Evolutionary conservation across 768 basidiomycete genomes (phyloP).

Genomic region (Punctularia strigosozonata): DNA sequence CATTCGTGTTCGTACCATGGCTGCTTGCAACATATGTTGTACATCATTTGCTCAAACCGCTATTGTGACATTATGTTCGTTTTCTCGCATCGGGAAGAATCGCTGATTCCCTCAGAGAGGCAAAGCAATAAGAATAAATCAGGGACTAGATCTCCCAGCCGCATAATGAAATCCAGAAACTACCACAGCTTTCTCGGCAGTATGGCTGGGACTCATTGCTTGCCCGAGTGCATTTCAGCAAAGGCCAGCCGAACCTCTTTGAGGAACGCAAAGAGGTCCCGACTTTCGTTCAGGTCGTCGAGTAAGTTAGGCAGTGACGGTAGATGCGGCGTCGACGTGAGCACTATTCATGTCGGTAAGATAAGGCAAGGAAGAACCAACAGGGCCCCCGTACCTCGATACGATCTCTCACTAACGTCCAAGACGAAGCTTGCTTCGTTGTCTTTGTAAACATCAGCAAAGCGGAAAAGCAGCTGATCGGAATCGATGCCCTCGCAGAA

Average conservation of each 20-base stretch:
- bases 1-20: no score
- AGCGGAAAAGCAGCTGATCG: constrained; percentile 64
- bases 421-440: constrained; percentile 66
- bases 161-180: no score
- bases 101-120: no score
- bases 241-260: constrained; percentile 50
- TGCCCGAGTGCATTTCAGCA: constrained; percentile 8
- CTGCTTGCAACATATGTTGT: no score
- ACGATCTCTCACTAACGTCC: constrained; percentile 51
- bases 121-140: no score
- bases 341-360: constrained; percentile 33
- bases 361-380: neutral
- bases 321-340: constrained; percentile 67
- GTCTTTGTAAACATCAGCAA: constrained; percentile 51
- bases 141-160: no score
- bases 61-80: no score
- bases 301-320: constrained; percentile 57
- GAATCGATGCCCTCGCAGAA: constrained; percentile 69
- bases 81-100: no score
- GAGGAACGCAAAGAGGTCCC: constrained; percentile 65
- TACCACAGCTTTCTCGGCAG: no score
- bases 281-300: constrained; percentile 55
- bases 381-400: constrained; percentile 42
- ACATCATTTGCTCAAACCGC: no score
- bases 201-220: no score